Percentiles rank a stretch among this genome's conserved stretches.
Evolutionary conservation across 108 stramenopile genomes (phyloP).

Genomic region (Cyclotella sp.): DNA sequence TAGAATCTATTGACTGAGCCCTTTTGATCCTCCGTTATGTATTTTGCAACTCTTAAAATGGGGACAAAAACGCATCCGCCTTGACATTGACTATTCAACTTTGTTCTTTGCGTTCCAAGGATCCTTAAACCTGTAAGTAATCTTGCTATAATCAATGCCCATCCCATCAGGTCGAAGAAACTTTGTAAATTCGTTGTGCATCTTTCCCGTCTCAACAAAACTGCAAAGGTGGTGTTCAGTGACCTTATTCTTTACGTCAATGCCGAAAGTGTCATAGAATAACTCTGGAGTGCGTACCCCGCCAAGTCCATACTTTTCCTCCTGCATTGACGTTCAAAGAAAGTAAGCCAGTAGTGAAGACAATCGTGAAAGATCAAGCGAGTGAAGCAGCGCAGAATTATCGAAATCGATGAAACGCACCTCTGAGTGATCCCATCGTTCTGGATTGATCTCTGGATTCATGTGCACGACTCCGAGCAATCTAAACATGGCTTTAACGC

Average conservation of each 20-base stretch:
- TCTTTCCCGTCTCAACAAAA: conserved; percentile 70
- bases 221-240: conserved; percentile 73
- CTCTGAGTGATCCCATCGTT: conserved; percentile 64
- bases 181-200: conserved; percentile 72
- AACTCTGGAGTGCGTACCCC: conserved; percentile 78
- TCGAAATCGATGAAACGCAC: conserved; percentile 8
- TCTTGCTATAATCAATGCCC: conserved; percentile 84
- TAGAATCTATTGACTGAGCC: no score
- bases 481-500: conserved; percentile 80
- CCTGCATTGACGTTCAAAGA: conserved; percentile 23
- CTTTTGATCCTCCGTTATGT: no score
- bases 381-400: background rate
- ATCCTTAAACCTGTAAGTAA: conserved; percentile 58
- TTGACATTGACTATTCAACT: no score
- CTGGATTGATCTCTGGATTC: conserved; percentile 74
- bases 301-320: conserved; percentile 85
- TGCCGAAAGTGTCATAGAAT: conserved; percentile 85
- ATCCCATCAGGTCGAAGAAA: conserved; percentile 78
- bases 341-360: background rate
- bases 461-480: conserved; percentile 89
- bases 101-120: conserved; percentile 2
- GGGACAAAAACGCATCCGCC: no score
- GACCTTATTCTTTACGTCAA: conserved; percentile 76
- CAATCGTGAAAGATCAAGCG: background rate
- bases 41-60: no score